Conservation (phyloP, 345 rosid genomes). For the Lagerstroemia speciosa region DNA sequence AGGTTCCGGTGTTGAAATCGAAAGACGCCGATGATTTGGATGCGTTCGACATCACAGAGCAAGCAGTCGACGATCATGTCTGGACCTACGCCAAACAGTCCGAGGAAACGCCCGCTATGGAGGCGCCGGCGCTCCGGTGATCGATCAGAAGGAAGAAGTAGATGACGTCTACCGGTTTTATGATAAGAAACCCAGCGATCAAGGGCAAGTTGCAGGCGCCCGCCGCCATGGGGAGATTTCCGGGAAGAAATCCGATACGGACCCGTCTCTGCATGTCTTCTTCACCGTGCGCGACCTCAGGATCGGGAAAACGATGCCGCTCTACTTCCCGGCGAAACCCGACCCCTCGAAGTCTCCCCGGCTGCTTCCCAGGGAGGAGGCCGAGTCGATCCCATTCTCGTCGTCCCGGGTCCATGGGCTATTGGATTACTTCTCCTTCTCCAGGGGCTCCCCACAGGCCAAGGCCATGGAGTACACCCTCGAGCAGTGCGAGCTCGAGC, state of each 20-base stretch:
- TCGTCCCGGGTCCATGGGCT: slow-evolving; percentile 35
- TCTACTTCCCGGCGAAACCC: slow-evolving; percentile 32
- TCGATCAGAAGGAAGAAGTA: not conserved
- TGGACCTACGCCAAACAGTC: not conserved
- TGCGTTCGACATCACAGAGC: not conserved
- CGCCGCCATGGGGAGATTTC: not conserved
- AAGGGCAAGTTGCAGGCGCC: not conserved
- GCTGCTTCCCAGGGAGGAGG: slow-evolving; percentile 48
- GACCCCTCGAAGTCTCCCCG: slow-evolving; percentile 32
- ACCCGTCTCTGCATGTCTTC: slow-evolving; percentile 38
- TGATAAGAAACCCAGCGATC: not conserved
- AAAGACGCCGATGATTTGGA: not conserved
- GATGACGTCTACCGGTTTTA: not conserved
- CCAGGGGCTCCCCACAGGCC: slow-evolving; percentile 51
- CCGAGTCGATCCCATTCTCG: slow-evolving; percentile 55
- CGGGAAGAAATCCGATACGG: not conserved
- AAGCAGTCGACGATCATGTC: not conserved
- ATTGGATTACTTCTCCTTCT: slow-evolving; percentile 47
- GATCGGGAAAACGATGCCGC: slow-evolving; percentile 26
- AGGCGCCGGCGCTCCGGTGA: not conserved
- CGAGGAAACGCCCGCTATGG: not conserved
- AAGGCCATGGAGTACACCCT: slow-evolving; percentile 54
- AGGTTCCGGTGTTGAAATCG: not conserved
- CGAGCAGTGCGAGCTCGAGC: slow-evolving; percentile 32
- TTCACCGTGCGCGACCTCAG: slow-evolving; percentile 41